Percentiles rank a stretch among this genome's conserved stretches.
phyloP scores from a whole-genome alignment of 1,139 yeast genomes.

The Yarrowia galli region DNA sequence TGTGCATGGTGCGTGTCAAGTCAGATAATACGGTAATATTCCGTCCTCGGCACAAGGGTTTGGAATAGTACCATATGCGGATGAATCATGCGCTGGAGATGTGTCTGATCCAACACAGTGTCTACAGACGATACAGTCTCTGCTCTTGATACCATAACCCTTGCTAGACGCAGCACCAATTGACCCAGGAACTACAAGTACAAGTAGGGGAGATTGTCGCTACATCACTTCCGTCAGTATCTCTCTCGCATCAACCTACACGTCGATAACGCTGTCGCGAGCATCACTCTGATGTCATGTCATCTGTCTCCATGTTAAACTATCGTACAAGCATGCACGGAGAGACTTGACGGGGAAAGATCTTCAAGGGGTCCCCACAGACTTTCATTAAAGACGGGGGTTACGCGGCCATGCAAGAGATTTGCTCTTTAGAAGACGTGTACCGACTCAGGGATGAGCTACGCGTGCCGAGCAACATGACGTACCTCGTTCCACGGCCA shows the following conservation, averaged over 20 bases:
- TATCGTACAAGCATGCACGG: neutral
- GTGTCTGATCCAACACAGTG: neutral
- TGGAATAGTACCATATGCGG: neutral
- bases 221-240: neutral
- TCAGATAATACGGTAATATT: neutral
- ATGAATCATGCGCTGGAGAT: neutral
- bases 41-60: constrained; percentile 1
- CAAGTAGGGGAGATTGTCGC: too few species aligned
- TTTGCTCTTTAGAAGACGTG: neutral
- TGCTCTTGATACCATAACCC: neutral
- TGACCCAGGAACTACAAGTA: too few species aligned
- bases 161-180: neutral
- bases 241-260: neutral
- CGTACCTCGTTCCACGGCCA: neutral
- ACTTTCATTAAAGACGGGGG: neutral
- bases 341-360: neutral
- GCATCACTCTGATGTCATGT: constrained; percentile 4
- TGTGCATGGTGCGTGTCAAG: neutral
- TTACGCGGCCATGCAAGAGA: neutral
- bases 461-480: neutral
- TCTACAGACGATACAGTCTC: neutral
- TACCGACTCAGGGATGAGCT: neutral
- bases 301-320: neutral
- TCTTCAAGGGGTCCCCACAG: neutral
- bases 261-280: neutral